Base-by-base conservation (phyloP, 345 rosid species). In the Dovyalis caffra region DNA sequence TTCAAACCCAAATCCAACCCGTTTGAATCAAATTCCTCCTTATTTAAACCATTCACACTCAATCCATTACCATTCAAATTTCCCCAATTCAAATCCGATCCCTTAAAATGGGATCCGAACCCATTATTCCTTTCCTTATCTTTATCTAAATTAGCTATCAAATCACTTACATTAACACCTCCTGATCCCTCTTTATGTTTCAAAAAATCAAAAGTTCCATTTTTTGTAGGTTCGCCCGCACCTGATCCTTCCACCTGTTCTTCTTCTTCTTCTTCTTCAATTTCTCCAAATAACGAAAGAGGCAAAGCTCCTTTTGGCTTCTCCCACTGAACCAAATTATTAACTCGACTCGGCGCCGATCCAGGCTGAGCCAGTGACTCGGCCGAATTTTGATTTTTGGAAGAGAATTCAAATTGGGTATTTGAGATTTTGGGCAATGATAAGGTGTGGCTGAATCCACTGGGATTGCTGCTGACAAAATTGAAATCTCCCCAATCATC, bases 401-500 rank as follows among this genome's bases (percentile, higher is more conserved):
- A 3, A 61, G 23, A 47, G 40, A 71, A 69, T 34, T 74, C 61
- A 5, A 71, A 65, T 5, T 21, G 20, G 10, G 72, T 40, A 53
- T 56, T 43, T 51, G 63, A 61, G 28, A 28, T n/a, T 28, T 10
- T 37, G 9, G 85, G 87, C 3, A 80, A 74, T 7, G 88, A 85
- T 58, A 51, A 75, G 29, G 71, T 43, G 69, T 71, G 77, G 45
- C 81, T 58, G 33, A 72, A 12, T 37, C 71, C 73, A 69, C 62
- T 72, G 47, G 87, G 84, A 56, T 23, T 56, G 33, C 78, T 74
- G 64, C 87, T 73, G 61, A 88, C 75, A 81, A 92, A 95, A 64
- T 91, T 97, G 82, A 92, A 95, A 64, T 91, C 98, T 71, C 95
- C 90, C 98, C 98, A 95, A 74, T 90, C 90, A 51, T 90, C 91